A percentile compares a stretch with the other conserved stretches of the same genome.
Conservation (phyloP, 2,329 filamentous ascomycete genomes). For the Tolypocladium inflatum region DNA sequence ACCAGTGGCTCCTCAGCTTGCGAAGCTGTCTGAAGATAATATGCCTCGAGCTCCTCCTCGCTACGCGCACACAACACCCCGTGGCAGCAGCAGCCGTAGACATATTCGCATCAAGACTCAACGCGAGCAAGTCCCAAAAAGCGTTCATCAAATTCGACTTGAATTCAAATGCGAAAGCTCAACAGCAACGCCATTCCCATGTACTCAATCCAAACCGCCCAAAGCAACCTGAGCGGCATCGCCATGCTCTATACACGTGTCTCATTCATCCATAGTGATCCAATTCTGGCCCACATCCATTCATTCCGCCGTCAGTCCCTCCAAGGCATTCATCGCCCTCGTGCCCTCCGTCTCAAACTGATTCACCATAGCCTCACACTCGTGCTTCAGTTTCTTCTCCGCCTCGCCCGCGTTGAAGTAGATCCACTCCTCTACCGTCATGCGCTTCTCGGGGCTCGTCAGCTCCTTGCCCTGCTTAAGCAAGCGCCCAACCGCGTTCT, state of each 20-base stretch:
- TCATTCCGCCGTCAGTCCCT: slow-evolving; percentile 55
- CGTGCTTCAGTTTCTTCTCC: slow-evolving; percentile 66
- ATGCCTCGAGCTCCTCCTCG: no score
- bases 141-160: no score
- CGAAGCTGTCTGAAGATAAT: no score
- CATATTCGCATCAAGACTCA: no score
- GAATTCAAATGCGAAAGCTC: background rate
- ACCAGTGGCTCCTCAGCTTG: no score
- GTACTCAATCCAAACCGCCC: background rate
- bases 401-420: slow-evolving; percentile 69
- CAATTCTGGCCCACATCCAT: background rate
- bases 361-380: slow-evolving; percentile 76
- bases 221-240: background rate
- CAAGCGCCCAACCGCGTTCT: slow-evolving; percentile 40
- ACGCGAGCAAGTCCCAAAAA: no score
- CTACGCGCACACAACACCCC: no score
- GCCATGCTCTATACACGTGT: background rate
- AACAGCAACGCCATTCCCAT: background rate
- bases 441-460: slow-evolving; percentile 67
- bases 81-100: no score
- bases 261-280: background rate
- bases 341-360: slow-evolving; percentile 77
- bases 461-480: slow-evolving; percentile 51
- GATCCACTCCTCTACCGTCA: slow-evolving; percentile 95
- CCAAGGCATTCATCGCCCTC: slow-evolving; percentile 66